phyloP scores from a whole-genome alignment of 495 filamentous ascomycete species.

The Podospora sp. region DNA sequence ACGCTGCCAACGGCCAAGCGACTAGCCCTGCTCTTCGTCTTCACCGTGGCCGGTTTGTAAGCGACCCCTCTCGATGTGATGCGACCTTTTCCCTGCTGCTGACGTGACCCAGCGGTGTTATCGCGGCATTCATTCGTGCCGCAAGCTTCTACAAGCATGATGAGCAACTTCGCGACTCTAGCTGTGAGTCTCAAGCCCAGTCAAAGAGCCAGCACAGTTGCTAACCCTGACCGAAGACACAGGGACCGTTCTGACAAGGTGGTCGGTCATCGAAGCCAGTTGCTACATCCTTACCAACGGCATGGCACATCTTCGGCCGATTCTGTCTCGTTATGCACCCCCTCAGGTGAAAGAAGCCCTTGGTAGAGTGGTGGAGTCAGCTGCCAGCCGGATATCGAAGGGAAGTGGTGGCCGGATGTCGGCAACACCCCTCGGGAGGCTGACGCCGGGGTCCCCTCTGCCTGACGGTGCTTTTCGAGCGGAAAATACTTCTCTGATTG shows the following conservation, averaged over 20 bases:
- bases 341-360: conserved; percentile 18
- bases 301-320: conserved; percentile 17
- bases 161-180: neutral
- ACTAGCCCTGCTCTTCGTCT: conserved; percentile 27
- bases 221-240: neutral
- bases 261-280: conserved; percentile 22
- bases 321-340: conserved; percentile 18
- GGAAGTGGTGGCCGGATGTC: neutral
- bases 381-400: neutral
- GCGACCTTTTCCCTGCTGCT: neutral
- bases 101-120: conserved; percentile 24
- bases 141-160: conserved; percentile 22
- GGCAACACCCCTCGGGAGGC: neutral
- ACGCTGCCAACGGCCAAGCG: conserved; percentile 31
- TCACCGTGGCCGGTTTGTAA: conserved; percentile 28
- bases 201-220: neutral
- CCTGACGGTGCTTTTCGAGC: neutral
- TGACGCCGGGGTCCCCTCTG: neutral
- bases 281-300: conserved; percentile 27
- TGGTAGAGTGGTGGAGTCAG: conserved; percentile 1
- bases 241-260: conserved; percentile 20
- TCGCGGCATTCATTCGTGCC: conserved; percentile 22
- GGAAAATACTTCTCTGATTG: neutral
- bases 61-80: neutral
- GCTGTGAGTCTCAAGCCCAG: neutral